A percentile compares a stretch with the other conserved stretches of the same genome.
phyloP scores from a whole-genome alignment of 2,329 filamentous ascomycete species.

The Fusarium sp. region DNA sequence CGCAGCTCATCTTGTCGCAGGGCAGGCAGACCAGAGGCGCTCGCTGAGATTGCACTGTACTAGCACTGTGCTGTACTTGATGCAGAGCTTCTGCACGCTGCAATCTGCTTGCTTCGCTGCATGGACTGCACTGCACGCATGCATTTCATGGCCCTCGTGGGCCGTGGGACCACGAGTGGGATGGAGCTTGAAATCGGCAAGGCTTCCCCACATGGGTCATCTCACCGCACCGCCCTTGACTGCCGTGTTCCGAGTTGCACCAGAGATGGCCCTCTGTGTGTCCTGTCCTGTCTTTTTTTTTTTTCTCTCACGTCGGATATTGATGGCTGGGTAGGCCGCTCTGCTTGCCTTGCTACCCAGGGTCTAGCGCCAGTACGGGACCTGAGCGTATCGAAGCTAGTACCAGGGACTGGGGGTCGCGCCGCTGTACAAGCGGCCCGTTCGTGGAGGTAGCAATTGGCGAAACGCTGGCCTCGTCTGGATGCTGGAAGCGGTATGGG shows the following conservation, averaged over 20 bases:
- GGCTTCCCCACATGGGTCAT: slow-evolving; percentile 44
- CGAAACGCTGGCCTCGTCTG: slow-evolving; percentile 12
- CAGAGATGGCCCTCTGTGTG: slow-evolving; percentile 1
- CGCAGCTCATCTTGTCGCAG: slow-evolving; percentile 23
- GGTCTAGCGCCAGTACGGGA: slow-evolving; percentile 14
- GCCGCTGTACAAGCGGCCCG: slow-evolving; percentile 34
- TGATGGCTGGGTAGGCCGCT: background rate
- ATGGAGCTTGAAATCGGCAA: slow-evolving; percentile 33
- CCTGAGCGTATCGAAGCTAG: slow-evolving; percentile 25
- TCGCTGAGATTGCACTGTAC: slow-evolving; percentile 15
- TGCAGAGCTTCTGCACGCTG: slow-evolving; percentile 1
- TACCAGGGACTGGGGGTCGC: slow-evolving; percentile 27
- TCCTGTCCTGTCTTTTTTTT: background rate
- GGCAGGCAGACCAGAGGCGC: background rate
- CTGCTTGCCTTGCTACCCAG: background rate
- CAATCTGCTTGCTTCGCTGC: slow-evolving; percentile 10
- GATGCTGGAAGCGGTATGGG: slow-evolving; percentile 15
- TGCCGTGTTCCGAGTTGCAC: slow-evolving; percentile 47
- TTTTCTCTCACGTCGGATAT: slow-evolving; percentile 3
- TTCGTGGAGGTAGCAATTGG: slow-evolving; percentile 30
- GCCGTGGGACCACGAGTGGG: slow-evolving; percentile 24
- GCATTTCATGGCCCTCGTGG: slow-evolving; percentile 19
- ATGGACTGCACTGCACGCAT: slow-evolving; percentile 11
- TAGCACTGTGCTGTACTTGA: slow-evolving; percentile 26
- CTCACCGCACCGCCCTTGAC: slow-evolving; percentile 42